Base-by-base conservation (phyloP, 2,329 filamentous ascomycete genomes). In the Phoma sp. region DNA sequence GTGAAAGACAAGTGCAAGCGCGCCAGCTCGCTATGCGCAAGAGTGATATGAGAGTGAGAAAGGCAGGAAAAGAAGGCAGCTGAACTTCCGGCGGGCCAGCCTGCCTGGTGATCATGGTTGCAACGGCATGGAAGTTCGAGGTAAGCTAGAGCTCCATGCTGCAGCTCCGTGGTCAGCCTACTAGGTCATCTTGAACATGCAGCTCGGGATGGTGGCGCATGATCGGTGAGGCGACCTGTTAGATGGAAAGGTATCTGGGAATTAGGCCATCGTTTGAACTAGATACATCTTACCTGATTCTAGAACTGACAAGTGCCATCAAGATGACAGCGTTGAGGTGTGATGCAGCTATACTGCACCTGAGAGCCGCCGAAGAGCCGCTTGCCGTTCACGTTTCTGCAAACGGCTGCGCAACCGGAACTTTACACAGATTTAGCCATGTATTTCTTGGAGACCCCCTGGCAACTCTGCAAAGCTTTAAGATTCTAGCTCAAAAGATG, bases 71-170 rank as follows among this genome's bases (percentile, higher is more conserved):
- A 58, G 48, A 45, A 36, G 52, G 56, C 57, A 58, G 52, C 58
- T 51, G 57, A 51, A 56, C 37, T 48, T 12, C 51, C 50, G 55
- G 54, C 48, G 53, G 58, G 64, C 63, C 32, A 43, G 45, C 54
- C 44, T 56, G 57, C 63, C 65, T 70, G 69, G 70, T 66, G 64
- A 69, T 47, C 65, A 52, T 55, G 62, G 55, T 57, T 44, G 57
- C 60, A 60, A 48, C 58, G 51, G 58, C 51, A 60, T 57, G 62
- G 50, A 60, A 67, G 57, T 54, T 69, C 41, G 52, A 57, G 32
- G 46, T 52, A 59, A 48, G 66, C 64, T 64, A 69, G 62, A 66
- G 63, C 64, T 68, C 64, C 55, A 65, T 57, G 60, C 58, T 68
- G 62, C 68, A 68, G 49, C 52, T 57, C 53, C 60, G 55, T 60